Base-by-base conservation (phyloP, 2,329 filamentous ascomycete genomes). In the Epichloe festucae region DNA sequence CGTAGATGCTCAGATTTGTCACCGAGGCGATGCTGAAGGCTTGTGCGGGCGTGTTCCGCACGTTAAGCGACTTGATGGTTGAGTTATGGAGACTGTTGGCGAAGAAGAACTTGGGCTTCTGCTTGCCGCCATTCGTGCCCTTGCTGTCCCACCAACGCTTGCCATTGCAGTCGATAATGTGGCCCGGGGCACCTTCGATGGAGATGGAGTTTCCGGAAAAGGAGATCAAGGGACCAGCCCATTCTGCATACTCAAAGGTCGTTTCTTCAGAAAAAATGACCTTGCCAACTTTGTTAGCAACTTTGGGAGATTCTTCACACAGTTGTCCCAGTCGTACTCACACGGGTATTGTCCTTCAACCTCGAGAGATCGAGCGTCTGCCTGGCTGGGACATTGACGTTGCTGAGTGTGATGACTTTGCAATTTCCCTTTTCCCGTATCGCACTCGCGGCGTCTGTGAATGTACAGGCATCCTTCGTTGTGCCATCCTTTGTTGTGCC, bases 101-200 rank as follows among this genome's bases (percentile, higher is more conserved):
- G 38, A 66, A 70, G 67, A 79, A 78, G 68, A 79, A 70, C 69
- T 82, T 78, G 56, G 81, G 81, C 73, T 85, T 84, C 23, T 65
- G 77, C 66, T 74, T 74, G 61, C 80, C 80, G 31, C 79, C 78
- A 60, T 79, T 81, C 27, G 2, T 2, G 19, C 81, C 81, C 64
- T 80, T 57, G 49, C 72, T 70, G 58, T 85, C 81, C 82, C 81
- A 85, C 74, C 76, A 84, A 34, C 67, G 63, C 10, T 70, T 59
- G 38, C 81, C 79, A 40, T 76, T 70, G 51, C 78, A 77, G 58
- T 85, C 70, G 49, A 85, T 73, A 17, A 54, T 70, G 70, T 57
- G 55, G 6, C 56, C 38, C 10, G 45, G 14, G 10, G 44, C 19
- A 14, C 50, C 50, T 6, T 39, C 10, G 3, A 52, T 5, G 3